Conservation (phyloP, 495 filamentous ascomycete species). For the Symbiotaphrina buchneri region DNA sequence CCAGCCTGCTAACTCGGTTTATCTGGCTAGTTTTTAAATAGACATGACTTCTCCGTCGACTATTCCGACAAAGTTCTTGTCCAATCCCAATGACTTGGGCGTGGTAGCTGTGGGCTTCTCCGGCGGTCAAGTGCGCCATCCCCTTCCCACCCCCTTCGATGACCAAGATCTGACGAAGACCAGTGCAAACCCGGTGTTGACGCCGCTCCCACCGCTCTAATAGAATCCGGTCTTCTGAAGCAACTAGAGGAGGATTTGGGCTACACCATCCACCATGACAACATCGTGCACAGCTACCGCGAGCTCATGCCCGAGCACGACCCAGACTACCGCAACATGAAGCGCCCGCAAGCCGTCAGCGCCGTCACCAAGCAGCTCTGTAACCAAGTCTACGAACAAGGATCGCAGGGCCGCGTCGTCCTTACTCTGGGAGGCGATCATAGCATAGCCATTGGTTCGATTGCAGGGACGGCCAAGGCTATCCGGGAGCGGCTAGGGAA, state of each 20-base stretch:
- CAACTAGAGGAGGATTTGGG: slow-evolving; percentile 69
- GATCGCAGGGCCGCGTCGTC: slow-evolving; percentile 64
- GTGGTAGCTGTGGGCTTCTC: slow-evolving; percentile 93
- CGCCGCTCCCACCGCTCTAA: slow-evolving; percentile 75
- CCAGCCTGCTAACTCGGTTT: too few relatives aligned
- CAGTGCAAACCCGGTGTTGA: slow-evolving; percentile 87
- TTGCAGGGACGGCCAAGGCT: slow-evolving; percentile 67
- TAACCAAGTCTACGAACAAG: slow-evolving; percentile 71
- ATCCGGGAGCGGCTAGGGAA: slow-evolving; percentile 57
- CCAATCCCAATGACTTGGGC: slow-evolving; percentile 54
- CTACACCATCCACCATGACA: slow-evolving; percentile 71
- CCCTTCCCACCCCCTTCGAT: slow-evolving; percentile 1
- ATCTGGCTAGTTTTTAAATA: neutral
- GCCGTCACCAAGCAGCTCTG: slow-evolving; percentile 64
- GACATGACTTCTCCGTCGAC: slow-evolving; percentile 47
- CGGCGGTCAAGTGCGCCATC: slow-evolving; percentile 64
- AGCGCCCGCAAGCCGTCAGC: slow-evolving; percentile 72
- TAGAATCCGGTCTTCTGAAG: slow-evolving; percentile 66
- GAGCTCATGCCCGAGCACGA: slow-evolving; percentile 50
- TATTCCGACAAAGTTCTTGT: slow-evolving; percentile 62
- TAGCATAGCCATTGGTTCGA: slow-evolving; percentile 83
- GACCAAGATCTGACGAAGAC: slow-evolving; percentile 3
- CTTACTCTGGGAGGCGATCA: slow-evolving; percentile 93
- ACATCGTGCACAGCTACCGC: slow-evolving; percentile 62
- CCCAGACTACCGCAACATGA: slow-evolving; percentile 74